A percentile compares a stretch with the other conserved stretches of the same genome.
Conservation (phyloP, 2,329 filamentous ascomycete species). For the Colletotrichum lini region DNA sequence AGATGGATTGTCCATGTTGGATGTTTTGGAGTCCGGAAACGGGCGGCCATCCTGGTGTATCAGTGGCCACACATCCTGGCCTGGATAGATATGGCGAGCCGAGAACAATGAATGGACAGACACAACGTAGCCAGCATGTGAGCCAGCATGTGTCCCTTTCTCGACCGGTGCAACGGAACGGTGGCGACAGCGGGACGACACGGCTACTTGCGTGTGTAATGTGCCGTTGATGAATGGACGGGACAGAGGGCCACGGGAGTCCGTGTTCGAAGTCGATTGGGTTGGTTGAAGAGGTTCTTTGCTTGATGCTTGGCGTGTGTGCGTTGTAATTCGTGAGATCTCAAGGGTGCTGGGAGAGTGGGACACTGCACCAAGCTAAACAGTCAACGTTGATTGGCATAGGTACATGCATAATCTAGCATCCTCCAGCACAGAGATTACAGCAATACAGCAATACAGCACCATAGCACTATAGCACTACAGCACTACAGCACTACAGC, state of each 20-base stretch:
- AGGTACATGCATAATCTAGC: background rate
- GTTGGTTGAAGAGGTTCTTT: background rate
- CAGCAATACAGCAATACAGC: no score
- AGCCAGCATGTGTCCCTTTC: background rate
- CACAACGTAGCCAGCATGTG: constrained; percentile 11
- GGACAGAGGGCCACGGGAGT: constrained; percentile 5
- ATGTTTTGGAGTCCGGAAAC: background rate
- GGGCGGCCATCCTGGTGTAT: no score
- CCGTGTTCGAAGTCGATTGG: constrained; percentile 18
- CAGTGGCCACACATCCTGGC: no score
- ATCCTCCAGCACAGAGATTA: background rate
- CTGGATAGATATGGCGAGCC: background rate
- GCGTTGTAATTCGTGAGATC: background rate
- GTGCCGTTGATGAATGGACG: constrained; percentile 33
- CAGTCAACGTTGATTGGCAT: no score
- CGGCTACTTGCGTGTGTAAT: constrained; percentile 26
- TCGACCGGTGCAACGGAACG: constrained; percentile 25
- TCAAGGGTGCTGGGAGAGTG: background rate
- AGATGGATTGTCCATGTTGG: no score
- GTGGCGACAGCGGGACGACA: constrained; percentile 1
- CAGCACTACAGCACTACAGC: no score
- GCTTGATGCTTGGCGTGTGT: background rate
- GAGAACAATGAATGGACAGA: background rate
- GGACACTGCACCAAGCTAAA: background rate
- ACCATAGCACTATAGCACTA: no score